phyloP scores from a whole-genome alignment of 1,284 basidiomycete genomes.

The Boletellus deceptivus region DNA sequence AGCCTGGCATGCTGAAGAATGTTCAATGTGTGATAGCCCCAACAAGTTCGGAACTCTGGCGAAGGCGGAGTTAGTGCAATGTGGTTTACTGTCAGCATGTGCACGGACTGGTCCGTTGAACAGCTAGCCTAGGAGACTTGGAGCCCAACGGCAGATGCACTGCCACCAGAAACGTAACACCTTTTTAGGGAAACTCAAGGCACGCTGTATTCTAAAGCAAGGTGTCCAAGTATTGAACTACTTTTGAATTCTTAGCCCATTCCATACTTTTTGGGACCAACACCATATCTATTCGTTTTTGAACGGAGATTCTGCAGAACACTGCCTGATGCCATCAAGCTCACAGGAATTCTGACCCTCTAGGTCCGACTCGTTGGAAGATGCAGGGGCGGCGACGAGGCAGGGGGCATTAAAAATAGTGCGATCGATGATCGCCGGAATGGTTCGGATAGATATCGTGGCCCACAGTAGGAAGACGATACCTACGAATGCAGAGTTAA shows the following conservation, averaged over 20 bases:
- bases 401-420: constrained; percentile 46
- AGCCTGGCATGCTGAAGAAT: constrained; percentile 43
- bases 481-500: constrained; percentile 20
- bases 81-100: constrained; percentile 18
- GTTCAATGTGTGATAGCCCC: constrained; percentile 4
- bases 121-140: constrained; percentile 14
- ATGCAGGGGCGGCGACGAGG: constrained; percentile 17
- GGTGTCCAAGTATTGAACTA: neutral
- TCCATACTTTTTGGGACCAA: too few species aligned
- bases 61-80: constrained; percentile 10
- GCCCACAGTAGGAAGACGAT: constrained; percentile 49
- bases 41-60: constrained; percentile 1
- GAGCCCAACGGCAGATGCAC: constrained; percentile 11
- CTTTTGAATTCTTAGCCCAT: too few species aligned
- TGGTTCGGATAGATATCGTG: constrained; percentile 39
- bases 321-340: neutral
- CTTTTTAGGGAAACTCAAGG: too few species aligned
- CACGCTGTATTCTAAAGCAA: neutral
- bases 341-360: constrained; percentile 11
- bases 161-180: constrained; percentile 17
- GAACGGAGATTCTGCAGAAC: neutral
- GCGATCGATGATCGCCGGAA: constrained; percentile 42
- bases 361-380: constrained; percentile 4
- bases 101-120: neutral
- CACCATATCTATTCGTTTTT: constrained; percentile 1